Evolutionary conservation across 2,329 filamentous ascomycete genomes (phyloP), one percentile per base, ranked within the genome.

Genomic region (Penicillium sp.): DNA sequence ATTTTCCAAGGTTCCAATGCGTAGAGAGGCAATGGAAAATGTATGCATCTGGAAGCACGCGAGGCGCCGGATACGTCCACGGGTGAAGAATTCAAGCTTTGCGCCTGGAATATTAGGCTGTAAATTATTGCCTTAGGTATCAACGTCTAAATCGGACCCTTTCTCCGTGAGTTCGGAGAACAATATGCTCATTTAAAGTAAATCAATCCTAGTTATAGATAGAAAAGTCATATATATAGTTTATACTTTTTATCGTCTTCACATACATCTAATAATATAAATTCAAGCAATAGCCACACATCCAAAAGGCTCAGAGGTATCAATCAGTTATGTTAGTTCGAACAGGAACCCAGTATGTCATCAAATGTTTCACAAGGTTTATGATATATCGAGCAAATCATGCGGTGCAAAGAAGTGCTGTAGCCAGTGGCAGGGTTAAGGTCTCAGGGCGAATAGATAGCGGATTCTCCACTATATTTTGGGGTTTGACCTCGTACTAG

Each of bases 41-140:
- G 19, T 2, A 54, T 13, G 50, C 19, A 36, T 52, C 21, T 27
- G 15, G 49, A 49, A 53, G 40, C 52, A 54, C 52, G 21, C 49
- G 52, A 34, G 13, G 5, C 3, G 21, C 31, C 21, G 27, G 13
- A 50, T 33, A n/a, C n/a, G 34, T 38, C 8, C 34, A 38, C 8
- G 16, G 36, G 27, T 27, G 2, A 19, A 53, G 16, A 15, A 21
- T 49, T 27, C 4, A 31, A 27, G 19, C 7, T 45, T 39, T n/a
- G 1, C 4, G 19, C 48, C 53, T 52, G 11, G 16, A 2, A 34
- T 33, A 9, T 25, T 2, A 40, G 33, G 53, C 47, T 34, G 2
- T 4, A 3, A 6, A 0, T 21, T 27, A 1, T 4, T 47, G 34
- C 53, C 53, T 47, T 16, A 53, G 49, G 53, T 34, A 39, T 21